Percentiles rank a stretch among this genome's conserved stretches.
phyloP scores from a whole-genome alignment of 495 filamentous ascomycete species.

The Aspergillus ostianus region DNA sequence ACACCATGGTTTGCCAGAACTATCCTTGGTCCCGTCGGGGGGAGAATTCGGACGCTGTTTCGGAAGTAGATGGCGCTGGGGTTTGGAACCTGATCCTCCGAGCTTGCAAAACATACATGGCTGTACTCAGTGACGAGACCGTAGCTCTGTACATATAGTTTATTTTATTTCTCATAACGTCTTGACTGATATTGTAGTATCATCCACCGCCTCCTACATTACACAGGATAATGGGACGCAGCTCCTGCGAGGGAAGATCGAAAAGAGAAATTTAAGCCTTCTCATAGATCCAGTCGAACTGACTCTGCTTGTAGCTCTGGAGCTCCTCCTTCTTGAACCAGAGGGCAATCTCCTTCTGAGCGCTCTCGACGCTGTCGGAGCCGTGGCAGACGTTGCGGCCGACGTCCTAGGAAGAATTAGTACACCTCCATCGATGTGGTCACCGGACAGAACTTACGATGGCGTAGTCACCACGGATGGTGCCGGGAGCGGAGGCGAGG shows the following conservation, averaged over 20 bases:
- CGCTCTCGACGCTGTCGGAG: slow-evolving; percentile 95
- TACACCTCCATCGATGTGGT: background rate
- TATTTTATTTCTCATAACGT: slow-evolving; percentile 29
- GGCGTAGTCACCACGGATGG: slow-evolving; percentile 89
- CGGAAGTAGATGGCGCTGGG: slow-evolving; percentile 17
- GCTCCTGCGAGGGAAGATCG: slow-evolving; percentile 19
- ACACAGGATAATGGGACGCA: slow-evolving; percentile 15
- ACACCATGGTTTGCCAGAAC: slow-evolving; percentile 91
- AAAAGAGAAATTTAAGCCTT: slow-evolving; percentile 53
- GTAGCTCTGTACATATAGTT: slow-evolving; percentile 8
- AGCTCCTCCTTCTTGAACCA: slow-evolving; percentile 92
- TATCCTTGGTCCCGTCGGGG: slow-evolving; percentile 51
- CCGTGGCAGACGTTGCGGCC: slow-evolving; percentile 99
- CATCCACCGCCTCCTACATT: slow-evolving; percentile 24
- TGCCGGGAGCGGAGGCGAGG: slow-evolving; percentile 85
- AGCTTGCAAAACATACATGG: background rate
- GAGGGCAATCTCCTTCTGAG: slow-evolving; percentile 98
- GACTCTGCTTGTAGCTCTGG: slow-evolving; percentile 72
- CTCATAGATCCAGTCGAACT: slow-evolving; percentile 95
- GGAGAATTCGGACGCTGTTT: slow-evolving; percentile 38
- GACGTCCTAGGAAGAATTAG: slow-evolving; percentile 59
- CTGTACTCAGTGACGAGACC: background rate
- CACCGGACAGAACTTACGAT: slow-evolving; percentile 43
- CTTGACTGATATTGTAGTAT: slow-evolving; percentile 18
- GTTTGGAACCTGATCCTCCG: background rate